phyloP scores from a whole-genome alignment of 495 filamentous ascomycete species.

The Neurospora sp. region DNA sequence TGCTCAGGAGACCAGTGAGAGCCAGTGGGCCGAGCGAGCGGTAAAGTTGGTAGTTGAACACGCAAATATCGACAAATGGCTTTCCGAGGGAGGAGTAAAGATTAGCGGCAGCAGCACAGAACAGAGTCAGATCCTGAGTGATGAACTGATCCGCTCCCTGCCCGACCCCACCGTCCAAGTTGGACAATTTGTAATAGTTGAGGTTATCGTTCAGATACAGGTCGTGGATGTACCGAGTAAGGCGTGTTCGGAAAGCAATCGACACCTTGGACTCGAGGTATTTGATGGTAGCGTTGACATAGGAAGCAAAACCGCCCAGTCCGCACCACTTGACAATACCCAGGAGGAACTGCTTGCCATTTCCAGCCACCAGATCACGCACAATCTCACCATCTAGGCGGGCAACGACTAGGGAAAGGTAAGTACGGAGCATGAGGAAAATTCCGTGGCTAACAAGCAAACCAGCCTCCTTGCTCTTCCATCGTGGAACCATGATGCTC shows the following conservation, averaged over 20 bases:
- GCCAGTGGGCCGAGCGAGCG: slow-evolving; percentile 86
- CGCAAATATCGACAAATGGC: slow-evolving; percentile 86
- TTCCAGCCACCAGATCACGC: slow-evolving; percentile 86
- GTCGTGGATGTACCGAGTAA: slow-evolving; percentile 97
- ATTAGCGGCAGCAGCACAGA: slow-evolving; percentile 86
- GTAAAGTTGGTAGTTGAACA: slow-evolving; percentile 96
- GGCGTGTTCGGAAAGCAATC: slow-evolving; percentile 91
- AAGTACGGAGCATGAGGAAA: slow-evolving; percentile 85
- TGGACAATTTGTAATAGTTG: slow-evolving; percentile 92
- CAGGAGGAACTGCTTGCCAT: slow-evolving; percentile 78
- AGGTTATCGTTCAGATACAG: slow-evolving; percentile 88
- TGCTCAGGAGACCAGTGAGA: slow-evolving; percentile 71
- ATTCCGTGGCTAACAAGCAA: slow-evolving; percentile 76
- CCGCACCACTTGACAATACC: slow-evolving; percentile 72
- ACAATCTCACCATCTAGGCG: slow-evolving; percentile 94
- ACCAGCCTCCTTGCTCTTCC: slow-evolving; percentile 89
- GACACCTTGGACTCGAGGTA: slow-evolving; percentile 96
- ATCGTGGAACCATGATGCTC: slow-evolving; percentile 94
- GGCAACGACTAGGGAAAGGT: slow-evolving; percentile 86
- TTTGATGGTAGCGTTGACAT: slow-evolving; percentile 96
- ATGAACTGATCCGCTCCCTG: slow-evolving; percentile 95
- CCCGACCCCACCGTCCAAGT: slow-evolving; percentile 86
- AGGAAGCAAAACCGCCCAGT: slow-evolving; percentile 62
- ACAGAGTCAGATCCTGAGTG: slow-evolving; percentile 90
- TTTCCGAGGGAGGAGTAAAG: slow-evolving; percentile 95